phyloP scores from a whole-genome alignment of 495 filamentous ascomycete genomes.

The Penicillium salamii region DNA sequence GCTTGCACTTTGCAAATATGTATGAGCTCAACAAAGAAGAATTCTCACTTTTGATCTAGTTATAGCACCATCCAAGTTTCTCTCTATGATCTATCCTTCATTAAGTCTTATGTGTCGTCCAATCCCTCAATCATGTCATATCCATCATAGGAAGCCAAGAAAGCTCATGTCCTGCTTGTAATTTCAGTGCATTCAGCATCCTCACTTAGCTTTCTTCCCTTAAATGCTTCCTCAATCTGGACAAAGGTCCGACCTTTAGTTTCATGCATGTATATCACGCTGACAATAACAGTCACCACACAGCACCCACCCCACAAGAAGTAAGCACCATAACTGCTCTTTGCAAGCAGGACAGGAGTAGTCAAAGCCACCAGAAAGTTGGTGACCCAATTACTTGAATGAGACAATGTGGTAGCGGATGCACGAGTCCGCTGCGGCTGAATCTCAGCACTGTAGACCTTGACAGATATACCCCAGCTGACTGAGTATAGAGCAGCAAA shows the following conservation, averaged over 20 bases:
- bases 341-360: conserved; percentile 59
- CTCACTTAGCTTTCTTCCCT: conserved; percentile 5
- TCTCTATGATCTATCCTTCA: too few species aligned
- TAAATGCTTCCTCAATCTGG: conserved; percentile 56
- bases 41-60: too few species aligned
- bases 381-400: conserved; percentile 49
- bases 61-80: too few species aligned
- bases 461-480: conserved; percentile 55
- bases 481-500: conserved; percentile 41
- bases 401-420: conserved; percentile 44
- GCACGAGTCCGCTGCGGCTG: conserved; percentile 54
- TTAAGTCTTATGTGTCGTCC: too few species aligned
- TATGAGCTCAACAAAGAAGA: too few species aligned
- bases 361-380: conserved; percentile 67
- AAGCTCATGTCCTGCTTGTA: not conserved
- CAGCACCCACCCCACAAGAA: conserved; percentile 57
- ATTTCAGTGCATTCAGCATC: not conserved
- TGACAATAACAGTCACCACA: conserved; percentile 47
- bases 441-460: conserved; percentile 55
- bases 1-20: too few species aligned
- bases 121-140: too few species aligned
- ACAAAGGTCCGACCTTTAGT: conserved; percentile 56
- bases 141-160: too few species aligned
- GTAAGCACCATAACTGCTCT: conserved; percentile 55
- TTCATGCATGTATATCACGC: conserved; percentile 57